phyloP scores from a whole-genome alignment of 169 alveolate genomes.

The Plasmodium fragile region DNA sequence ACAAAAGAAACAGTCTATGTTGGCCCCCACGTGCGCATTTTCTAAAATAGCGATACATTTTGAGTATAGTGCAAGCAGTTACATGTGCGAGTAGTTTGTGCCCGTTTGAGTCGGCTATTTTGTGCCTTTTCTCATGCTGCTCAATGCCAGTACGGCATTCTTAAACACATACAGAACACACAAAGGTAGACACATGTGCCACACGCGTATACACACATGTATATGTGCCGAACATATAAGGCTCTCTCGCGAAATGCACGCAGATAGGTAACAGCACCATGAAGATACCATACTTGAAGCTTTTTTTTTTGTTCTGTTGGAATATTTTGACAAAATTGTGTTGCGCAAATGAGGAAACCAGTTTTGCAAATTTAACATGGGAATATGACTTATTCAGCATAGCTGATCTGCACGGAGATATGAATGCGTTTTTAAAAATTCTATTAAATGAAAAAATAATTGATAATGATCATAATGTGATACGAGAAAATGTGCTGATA shows the following conservation, averaged over 20 bases:
- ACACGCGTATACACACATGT: neutral
- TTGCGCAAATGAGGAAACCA: slow-evolving; percentile 16
- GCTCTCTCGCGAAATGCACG: neutral
- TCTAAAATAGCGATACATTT: neutral
- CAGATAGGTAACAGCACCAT: neutral
- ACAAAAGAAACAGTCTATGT: neutral
- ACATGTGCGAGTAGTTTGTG: neutral
- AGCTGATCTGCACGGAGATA: slow-evolving; percentile 63
- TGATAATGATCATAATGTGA: slow-evolving; percentile 21
- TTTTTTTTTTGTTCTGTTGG: neutral
- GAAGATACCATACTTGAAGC: slow-evolving; percentile 10
- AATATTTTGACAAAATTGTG: slow-evolving; percentile 1
- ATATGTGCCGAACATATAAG: neutral
- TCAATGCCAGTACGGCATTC: neutral
- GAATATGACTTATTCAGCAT: slow-evolving; percentile 49
- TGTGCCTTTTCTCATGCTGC: neutral
- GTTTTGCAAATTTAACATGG: slow-evolving; percentile 55
- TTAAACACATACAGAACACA: neutral
- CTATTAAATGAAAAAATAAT: slow-evolving; percentile 44
- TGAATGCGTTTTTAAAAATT: slow-evolving; percentile 65
- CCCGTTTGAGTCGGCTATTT: neutral
- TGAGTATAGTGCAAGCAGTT: neutral
- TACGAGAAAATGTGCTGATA: slow-evolving; percentile 25
- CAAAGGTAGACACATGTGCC: slow-evolving; percentile 1
- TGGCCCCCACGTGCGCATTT: neutral